These are phyloP conservation scores for Akanthomyces muscarius DNA, from an alignment of 2,329 filamentous ascomycete genomes.

Conservation along the genomic window DNA sequence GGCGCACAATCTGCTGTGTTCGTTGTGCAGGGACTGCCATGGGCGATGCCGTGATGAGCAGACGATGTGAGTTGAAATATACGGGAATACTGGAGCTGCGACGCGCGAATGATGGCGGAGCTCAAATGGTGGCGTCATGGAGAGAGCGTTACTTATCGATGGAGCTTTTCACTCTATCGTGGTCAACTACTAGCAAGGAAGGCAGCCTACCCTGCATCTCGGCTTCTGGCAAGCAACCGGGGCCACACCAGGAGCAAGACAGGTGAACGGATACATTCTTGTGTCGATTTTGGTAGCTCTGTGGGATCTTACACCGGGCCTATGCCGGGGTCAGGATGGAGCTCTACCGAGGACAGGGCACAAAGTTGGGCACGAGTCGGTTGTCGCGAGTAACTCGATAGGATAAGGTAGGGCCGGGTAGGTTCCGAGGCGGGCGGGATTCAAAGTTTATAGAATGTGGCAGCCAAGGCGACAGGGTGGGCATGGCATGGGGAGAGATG, in stretches of 20 bases:
- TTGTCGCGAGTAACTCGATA: conserved; percentile 5
- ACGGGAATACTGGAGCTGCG: neutral
- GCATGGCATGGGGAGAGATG: neutral
- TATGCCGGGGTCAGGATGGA: neutral
- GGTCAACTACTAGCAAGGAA: no score
- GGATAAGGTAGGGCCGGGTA: neutral
- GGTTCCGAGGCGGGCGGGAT: neutral
- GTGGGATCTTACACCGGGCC: neutral
- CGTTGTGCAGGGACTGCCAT: conserved; percentile 22
- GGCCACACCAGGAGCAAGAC: neutral
- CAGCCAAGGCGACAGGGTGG: neutral
- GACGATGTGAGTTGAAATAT: neutral
- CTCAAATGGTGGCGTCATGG: conserved; percentile 7
- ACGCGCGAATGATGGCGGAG: neutral
- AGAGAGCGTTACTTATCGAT: neutral
- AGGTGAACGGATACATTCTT: neutral
- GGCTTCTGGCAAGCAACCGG: neutral
- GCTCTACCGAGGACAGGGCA: neutral
- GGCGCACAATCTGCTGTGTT: conserved; percentile 26
- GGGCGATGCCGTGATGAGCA: conserved; percentile 5
- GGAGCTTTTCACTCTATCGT: neutral
- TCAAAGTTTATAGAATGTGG: conserved; percentile 1
- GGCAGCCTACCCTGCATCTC: neutral
- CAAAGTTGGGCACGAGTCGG: conserved; percentile 2
- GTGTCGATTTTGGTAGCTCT: neutral